Base-by-base conservation (phyloP, 2,329 filamentous ascomycete species). In the Mycogone perniciosa region DNA sequence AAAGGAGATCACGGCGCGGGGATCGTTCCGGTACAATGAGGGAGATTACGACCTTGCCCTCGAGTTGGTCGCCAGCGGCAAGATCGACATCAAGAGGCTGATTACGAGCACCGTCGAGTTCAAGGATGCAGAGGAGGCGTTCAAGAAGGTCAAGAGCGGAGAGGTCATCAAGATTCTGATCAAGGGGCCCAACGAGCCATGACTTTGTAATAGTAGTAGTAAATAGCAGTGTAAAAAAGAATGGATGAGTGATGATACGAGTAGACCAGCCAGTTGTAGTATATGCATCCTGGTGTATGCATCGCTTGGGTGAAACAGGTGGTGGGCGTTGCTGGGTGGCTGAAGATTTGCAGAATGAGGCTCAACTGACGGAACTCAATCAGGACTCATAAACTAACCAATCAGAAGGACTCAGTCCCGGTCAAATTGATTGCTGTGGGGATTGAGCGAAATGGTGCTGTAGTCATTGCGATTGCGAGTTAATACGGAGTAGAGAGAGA, bases 31-130 rank as follows among this genome's bases (percentile, higher is more conserved):
- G 37, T 97, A 97, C 69, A 85, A 85, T 4, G 80, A 82, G 49
- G 91, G 91, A 20, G 92, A 96, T 69, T 97, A 96, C 70, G 80
- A 84, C 65, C 80, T 91, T 6, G 89, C 89, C 4, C 77, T 96
- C 42, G 82, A 89, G 56, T 76, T 97, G 54, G 82, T 96, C 1
- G 77, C 79, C 6, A 77, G 72, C 29, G 88, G 88, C 45, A 82
- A 81, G 66, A 80, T 97, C 38, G 82, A 88, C 41, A 86, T 90
- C 53, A 95, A 95, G 81, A 81, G 81, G 67, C 75, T 97, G 55
- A 84, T 97, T 57, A 89, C 86, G 10, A 79, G 79, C 31, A 82
- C 83, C 30, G 89, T 96, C 46, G 76, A 79, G 44, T 97, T 97
- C 64, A 74, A 81, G 58, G 77, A 93, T 55, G 92, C 92, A 0